Base-by-base conservation (phyloP, 352 stramenopile genomes). In the Thalassiosira livingstoniorum region DNA sequence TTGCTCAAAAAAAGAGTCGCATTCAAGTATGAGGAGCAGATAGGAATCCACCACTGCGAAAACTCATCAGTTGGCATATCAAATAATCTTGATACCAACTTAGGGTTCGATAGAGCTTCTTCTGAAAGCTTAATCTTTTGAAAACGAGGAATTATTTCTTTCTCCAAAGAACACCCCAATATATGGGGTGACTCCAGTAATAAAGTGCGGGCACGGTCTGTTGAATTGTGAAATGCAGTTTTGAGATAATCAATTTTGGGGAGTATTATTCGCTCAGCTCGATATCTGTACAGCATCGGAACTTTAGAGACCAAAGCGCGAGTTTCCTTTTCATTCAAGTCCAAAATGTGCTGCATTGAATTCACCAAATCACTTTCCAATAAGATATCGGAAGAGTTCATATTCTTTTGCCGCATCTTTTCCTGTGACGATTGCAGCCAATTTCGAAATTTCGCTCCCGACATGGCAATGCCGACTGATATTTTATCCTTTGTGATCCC, bases 401-500 rank as follows among this genome's bases (percentile, higher is more conserved):
- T 39, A 60, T 71, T n/a, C 31, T 32, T 42, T 47, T 67, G 65
- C 11, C 75, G 18, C 23, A 68, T 51, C n/a, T 70, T 67, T 53
- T n/a, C n/a, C n/a, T n/a, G n/a, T n/a, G 70, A 85, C 18, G 78
- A 85, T 23, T 27, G 60, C 18, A 94, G 51, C 90, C 90, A 94
- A 3, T 73, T 35, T 21, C 86, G 39, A 80, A 93, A 94, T 15
- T 86, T 73, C 21, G 75, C 74, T 47, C 92, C 74, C 25, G 62
- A 78, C 76, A 92, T 88, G 0, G 86, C 80, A 43, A 93, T 90
- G 27, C 73, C 86, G 72, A 91, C 78, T 21, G 87, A 89, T 15
- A 94, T 88, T 69, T 78, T 87, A 5, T 61, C 34, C 25, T 70
- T 32, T 27, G 65, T 37, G 23, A 91, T 67, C 21, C 78, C 82